phyloP scores from a whole-genome alignment of 495 filamentous ascomycete species.

The Podospora sp. region DNA sequence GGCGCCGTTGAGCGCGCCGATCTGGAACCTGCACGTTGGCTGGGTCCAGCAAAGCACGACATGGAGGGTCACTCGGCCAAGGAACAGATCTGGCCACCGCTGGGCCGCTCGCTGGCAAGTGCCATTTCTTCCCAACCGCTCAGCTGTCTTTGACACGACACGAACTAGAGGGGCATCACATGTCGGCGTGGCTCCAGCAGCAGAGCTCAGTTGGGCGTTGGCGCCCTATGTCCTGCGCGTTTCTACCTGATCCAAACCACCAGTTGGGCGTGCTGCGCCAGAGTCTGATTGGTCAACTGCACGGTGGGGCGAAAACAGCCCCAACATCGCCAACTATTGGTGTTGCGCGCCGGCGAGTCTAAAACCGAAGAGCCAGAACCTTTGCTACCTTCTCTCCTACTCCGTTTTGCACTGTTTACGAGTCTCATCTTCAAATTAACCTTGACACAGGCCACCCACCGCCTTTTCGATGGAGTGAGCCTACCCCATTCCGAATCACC shows the following conservation, averaged over 20 bases:
- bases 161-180: conserved; percentile 1
- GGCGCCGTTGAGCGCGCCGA: not conserved
- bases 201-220: not conserved
- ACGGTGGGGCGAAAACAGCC: not conserved
- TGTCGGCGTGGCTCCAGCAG: not conserved
- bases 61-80: not conserved
- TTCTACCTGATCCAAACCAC: conserved; percentile 9
- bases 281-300: not conserved
- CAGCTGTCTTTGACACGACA: conserved; percentile 6
- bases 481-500: not conserved
- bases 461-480: not conserved
- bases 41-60: conserved; percentile 11
- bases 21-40: not conserved
- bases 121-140: not conserved
- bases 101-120: not conserved
- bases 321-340: not conserved
- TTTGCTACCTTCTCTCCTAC: not conserved
- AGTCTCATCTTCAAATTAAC: not conserved
- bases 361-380: not conserved
- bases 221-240: not conserved
- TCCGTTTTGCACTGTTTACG: not conserved
- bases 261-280: not conserved
- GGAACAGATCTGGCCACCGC: no score
- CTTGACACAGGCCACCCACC: not conserved
- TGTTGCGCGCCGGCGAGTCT: not conserved